Evolutionary conservation across 257 asterid species (phyloP).

Genomic region (Euphrasia confusa): DNA sequence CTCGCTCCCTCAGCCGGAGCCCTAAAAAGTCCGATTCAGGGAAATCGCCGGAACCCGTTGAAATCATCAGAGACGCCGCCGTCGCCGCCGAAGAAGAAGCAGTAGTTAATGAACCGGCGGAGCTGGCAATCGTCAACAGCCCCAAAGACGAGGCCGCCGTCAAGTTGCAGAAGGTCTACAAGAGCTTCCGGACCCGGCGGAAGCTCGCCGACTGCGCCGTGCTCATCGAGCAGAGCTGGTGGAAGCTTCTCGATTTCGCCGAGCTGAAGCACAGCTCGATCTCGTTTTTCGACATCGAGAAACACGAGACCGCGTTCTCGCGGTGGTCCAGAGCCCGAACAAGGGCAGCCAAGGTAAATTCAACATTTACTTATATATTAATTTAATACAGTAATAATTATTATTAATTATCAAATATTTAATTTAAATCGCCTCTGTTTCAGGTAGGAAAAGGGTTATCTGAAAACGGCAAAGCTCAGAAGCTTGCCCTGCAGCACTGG

Average conservation of each 20-base stretch:
- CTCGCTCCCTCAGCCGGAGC: too few relatives aligned
- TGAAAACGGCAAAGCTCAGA: conserved; percentile 76
- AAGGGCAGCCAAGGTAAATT: conserved; percentile 82
- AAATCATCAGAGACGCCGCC: too few relatives aligned
- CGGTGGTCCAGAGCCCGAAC: conserved; percentile 95
- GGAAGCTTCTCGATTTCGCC: conserved; percentile 88
- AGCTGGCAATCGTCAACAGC: conserved; percentile 29
- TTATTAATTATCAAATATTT: background rate
- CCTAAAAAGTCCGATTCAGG: too few relatives aligned
- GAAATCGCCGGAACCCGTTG: too few relatives aligned
- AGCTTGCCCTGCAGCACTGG: conserved; percentile 95
- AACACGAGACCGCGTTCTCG: conserved; percentile 83
- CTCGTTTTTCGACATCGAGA: conserved; percentile 80
- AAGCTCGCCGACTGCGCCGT: conserved; percentile 96
- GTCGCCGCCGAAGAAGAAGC: too few relatives aligned
- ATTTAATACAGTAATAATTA: background rate
- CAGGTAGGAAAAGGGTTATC: conserved; percentile 95
- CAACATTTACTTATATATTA: background rate
- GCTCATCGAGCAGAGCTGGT: conserved; percentile 89
- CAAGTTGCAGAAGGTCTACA: conserved; percentile 85
- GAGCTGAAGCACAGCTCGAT: conserved; percentile 89
- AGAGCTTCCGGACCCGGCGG: conserved; percentile 83
- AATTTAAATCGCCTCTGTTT: conserved; percentile 15
- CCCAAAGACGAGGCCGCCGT: conserved; percentile 82
- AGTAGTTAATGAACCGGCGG: too few relatives aligned